Evolutionary conservation across 177 flowering plant species (phyloP), one percentile per base, ranked within the genome.

Genomic region (Tripterygium wilfordii): DNA sequence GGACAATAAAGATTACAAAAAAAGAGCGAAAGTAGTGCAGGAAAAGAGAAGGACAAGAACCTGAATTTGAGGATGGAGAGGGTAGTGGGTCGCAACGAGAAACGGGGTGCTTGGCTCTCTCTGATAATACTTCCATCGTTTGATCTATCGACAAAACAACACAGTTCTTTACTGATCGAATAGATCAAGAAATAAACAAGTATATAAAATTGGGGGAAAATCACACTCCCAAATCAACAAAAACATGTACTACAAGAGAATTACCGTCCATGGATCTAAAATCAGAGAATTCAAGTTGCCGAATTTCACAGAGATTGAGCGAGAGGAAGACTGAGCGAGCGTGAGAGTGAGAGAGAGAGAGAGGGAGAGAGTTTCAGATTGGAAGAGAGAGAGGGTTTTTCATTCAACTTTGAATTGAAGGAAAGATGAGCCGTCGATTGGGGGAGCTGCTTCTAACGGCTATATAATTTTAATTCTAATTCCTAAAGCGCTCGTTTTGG

Each of bases 361-460:
- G n/a, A n/a, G n/a, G n/a, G n/a, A n/a, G n/a, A n/a, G n/a, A n/a
- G n/a, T n/a, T n/a, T n/a, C n/a, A n/a, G n/a, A n/a, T n/a, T n/a
- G n/a, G n/a, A n/a, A 8, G 5, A 13, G 32, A 20, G 13, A 16
- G 14, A 1, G 4, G 37, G n/a, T n/a, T n/a, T n/a, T 22, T 10
- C 16, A 15, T 49, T 49, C 24, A 23, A 54, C 21, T 61, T 70
- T 65, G 65, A 66, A 70, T 56, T 59, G 26, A 21, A n/a, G n/a
- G n/a, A 32, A 37, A 27, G 22, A 3, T 31, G 27, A 57, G 53
- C 57, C 67, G 67, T 45, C 26, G n/a, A 58, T 42, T 57, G 17
- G 6, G n/a, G 15, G 26, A 24, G 7, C 10, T n/a, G 9, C 17
- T 44, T 23, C 49, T 25, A 65, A 65, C 69, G 69, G 64, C 64